Percentiles rank a stretch among this genome's conserved stretches.
Evolutionary conservation across 768 basidiomycete genomes (phyloP).

Genomic region (Russula griseocarnosa): DNA sequence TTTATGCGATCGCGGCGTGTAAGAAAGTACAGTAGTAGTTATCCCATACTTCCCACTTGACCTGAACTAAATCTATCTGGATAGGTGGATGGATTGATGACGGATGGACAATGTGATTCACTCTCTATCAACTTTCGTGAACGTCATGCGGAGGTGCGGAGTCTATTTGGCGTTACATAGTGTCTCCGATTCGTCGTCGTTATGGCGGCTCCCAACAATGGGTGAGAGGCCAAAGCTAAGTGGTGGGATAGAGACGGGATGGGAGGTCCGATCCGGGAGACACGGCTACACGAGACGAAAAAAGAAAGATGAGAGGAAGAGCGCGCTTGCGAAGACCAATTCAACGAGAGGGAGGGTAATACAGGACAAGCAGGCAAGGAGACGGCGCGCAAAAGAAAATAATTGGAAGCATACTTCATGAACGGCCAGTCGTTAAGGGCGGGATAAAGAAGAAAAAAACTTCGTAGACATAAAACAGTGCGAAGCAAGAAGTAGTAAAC

Average conservation of each 20-base stretch:
- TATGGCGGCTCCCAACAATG: slow-evolving; percentile 9
- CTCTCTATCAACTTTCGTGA: background rate
- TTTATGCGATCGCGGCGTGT: slow-evolving; percentile 5
- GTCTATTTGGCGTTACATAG: slow-evolving; percentile 25
- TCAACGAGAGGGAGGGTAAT: slow-evolving; percentile 22
- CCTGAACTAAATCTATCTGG: background rate
- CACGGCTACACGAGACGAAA: slow-evolving; percentile 26
- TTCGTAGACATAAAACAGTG: slow-evolving; percentile 20
- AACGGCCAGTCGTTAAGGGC: slow-evolving; percentile 16
- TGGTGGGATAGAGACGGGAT: slow-evolving; percentile 19
- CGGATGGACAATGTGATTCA: background rate
- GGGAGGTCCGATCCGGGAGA: slow-evolving; percentile 24
- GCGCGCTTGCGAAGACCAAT: slow-evolving; percentile 21
- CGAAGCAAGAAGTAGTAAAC: slow-evolving; percentile 25
- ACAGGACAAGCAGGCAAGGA: slow-evolving; percentile 21
- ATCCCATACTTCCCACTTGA: background rate
- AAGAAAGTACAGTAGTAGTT: background rate
- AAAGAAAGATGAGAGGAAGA: background rate
- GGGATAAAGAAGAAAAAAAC: background rate
- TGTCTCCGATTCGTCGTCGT: slow-evolving; percentile 25
- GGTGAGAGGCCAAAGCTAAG: slow-evolving; percentile 6
- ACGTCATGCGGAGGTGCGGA: slow-evolving; percentile 8
- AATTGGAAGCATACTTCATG: slow-evolving; percentile 27
- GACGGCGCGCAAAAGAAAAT: slow-evolving; percentile 10
- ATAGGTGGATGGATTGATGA: background rate